phyloP scores from a whole-genome alignment of 805 yeast species.

The Wickerhamiella bombiphila region DNA sequence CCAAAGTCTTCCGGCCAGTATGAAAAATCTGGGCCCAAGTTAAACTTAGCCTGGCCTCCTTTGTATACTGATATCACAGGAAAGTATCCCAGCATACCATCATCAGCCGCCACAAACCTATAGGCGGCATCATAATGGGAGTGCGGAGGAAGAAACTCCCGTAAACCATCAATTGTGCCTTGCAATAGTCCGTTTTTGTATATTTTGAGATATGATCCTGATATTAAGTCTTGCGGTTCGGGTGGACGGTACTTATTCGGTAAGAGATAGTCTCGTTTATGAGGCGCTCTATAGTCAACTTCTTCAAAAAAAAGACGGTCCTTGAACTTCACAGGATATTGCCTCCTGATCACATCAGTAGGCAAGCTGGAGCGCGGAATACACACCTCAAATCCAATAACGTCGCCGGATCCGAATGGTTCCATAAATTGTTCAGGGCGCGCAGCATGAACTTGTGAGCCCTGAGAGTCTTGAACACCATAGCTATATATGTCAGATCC shows the following conservation, averaged over 20 bases:
- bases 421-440: conserved; percentile 46
- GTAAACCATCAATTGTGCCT: conserved; percentile 57
- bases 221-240: conserved; percentile 14
- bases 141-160: conserved; percentile 68
- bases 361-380: conserved; percentile 36
- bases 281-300: conserved; percentile 59
- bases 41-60: conserved; percentile 60
- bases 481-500: conserved; percentile 93
- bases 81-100: conserved; percentile 78
- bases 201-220: conserved; percentile 46
- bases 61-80: conserved; percentile 77
- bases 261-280: conserved; percentile 55
- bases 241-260: conserved; percentile 16
- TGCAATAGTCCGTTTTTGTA: conserved; percentile 58
- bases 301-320: conserved; percentile 70
- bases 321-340: conserved; percentile 74
- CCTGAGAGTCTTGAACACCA: conserved; percentile 67
- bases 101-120: conserved; percentile 34
- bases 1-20: conserved; percentile 27
- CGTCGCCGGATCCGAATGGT: conserved; percentile 62
- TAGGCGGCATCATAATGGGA: conserved; percentile 29
- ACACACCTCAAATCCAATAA: conserved; percentile 59
- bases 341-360: conserved; percentile 38
- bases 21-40: conserved; percentile 49
- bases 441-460: conserved; percentile 54